Evolutionary conservation across 1,139 yeast species (phyloP).

Genomic region (Taphrina populina): DNA sequence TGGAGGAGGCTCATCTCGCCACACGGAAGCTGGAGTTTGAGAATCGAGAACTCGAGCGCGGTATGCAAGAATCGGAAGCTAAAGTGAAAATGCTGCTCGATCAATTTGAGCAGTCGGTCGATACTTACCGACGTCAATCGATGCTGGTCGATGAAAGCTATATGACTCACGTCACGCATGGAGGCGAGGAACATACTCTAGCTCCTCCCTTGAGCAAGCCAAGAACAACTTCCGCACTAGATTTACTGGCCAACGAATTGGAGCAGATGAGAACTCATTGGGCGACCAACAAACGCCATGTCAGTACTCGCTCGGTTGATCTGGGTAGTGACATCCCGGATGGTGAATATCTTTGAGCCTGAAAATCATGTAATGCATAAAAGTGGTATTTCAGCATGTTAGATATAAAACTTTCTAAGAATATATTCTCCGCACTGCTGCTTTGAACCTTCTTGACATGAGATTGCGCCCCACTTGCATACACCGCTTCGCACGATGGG

Average conservation of each 20-base stretch:
- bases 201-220: conserved; percentile 9
- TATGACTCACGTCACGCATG: background rate
- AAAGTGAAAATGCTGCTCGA: conserved; percentile 34
- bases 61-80: conserved; percentile 33
- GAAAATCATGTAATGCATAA: no score
- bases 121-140: conserved; percentile 31
- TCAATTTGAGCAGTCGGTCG: conserved; percentile 32
- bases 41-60: conserved; percentile 31
- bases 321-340: conserved; percentile 1
- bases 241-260: conserved; percentile 33
- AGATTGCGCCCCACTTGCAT: no score
- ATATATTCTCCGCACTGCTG: no score
- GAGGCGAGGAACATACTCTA: background rate
- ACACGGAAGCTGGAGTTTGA: conserved; percentile 32
- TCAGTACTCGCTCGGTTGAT: background rate
- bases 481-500: no score
- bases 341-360: background rate
- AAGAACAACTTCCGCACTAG: conserved; percentile 31
- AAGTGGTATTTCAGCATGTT: no score
- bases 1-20: conserved; percentile 23
- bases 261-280: conserved; percentile 34
- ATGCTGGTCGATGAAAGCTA: no score
- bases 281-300: conserved; percentile 9
- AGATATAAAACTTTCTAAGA: no score
- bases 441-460: no score